Evolutionary conservation across 2,329 filamentous ascomycete genomes (phyloP), one percentile per base, ranked within the genome.

Genomic region (Capronia americana): DNA sequence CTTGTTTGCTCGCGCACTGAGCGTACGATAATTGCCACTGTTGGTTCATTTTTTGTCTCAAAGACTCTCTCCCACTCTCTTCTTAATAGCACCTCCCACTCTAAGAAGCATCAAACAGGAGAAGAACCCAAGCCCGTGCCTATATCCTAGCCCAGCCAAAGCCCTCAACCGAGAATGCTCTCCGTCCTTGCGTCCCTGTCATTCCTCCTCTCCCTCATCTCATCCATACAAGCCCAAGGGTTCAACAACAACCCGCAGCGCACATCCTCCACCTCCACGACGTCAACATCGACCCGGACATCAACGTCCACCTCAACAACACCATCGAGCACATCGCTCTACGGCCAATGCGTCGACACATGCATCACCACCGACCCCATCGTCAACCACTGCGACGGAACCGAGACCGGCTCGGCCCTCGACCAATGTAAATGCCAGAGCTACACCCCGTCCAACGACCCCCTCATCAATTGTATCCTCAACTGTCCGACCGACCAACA

Each of bases 351-450:
- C 46, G 57, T 57, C 26, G 32, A 34, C 32, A 46, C 24, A 53
- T 68, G 66, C 44, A 23, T 56, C 46, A 46, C 17, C 60, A 50
- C 20, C 30, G 28, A 61, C 44, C 66, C 63, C 23, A 64, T 41
- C 12, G 50, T 53, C 17, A 61, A 65, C 28, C 30, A 55, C 57
- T 69, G 67, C 57, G 57, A 66, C 30, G 67, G 64, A 61, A 62
- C 53, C 64, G 67, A 69, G 55, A 61, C 64, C 46, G 66, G 66
- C 26, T 28, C 46, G 7, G 67, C 64, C 1, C 67, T 69, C 17
- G 67, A 67, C 41, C 26, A 62, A 53, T 69, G 67, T 58, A 51
- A 32, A 50, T 69, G 67, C 50, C 44, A 14, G 11, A 61, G 50
- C 50, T 69, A 57, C 67, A 32, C 32, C 3, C 64, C 62, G 14